Evolutionary conservation across 805 yeast genomes (phyloP).

Genomic region (Starmerella sirachaensis): DNA sequence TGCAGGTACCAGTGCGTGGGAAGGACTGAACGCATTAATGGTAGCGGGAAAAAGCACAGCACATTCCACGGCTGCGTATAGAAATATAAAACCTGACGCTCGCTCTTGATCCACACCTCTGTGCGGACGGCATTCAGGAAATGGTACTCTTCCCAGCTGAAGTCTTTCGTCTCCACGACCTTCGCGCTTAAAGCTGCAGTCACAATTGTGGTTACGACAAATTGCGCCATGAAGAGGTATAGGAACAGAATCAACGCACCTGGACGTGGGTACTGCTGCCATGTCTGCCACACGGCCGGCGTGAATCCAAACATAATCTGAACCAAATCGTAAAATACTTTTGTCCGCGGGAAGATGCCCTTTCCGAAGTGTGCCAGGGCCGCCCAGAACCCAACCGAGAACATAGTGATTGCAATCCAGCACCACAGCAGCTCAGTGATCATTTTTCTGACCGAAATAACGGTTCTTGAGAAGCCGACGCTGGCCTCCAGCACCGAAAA

Average conservation of each 20-base stretch:
- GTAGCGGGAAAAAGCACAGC: conserved; percentile 24
- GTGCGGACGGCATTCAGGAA: conserved; percentile 31
- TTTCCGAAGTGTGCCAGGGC: conserved; percentile 39
- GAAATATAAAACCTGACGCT: conserved; percentile 29
- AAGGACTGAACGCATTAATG: conserved; percentile 26
- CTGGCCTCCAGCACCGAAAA: conserved; percentile 41
- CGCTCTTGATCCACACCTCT: conserved; percentile 30
- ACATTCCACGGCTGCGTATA: conserved; percentile 31
- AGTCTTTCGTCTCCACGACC: conserved; percentile 28
- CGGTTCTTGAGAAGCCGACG: conserved; percentile 40
- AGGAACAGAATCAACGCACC: conserved; percentile 40
- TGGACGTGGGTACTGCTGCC: conserved; percentile 37
- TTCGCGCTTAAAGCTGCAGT: conserved; percentile 40
- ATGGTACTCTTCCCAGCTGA: conserved; percentile 32
- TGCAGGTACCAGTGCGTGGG: conserved; percentile 27
- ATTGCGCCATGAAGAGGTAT: conserved; percentile 44
- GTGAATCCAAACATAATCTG: conserved; percentile 47
- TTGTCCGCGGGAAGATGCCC: conserved; percentile 32
- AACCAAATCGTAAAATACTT: conserved; percentile 41
- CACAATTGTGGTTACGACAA: conserved; percentile 42
- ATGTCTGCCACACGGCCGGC: conserved; percentile 48
- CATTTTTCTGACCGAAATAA: conserved; percentile 42
- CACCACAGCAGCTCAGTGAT: conserved; percentile 39
- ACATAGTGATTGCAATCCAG: conserved; percentile 37
- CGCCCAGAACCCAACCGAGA: conserved; percentile 44